Conservation (phyloP, 768 basidiomycete genomes). For the Lentinula sp. region DNA sequence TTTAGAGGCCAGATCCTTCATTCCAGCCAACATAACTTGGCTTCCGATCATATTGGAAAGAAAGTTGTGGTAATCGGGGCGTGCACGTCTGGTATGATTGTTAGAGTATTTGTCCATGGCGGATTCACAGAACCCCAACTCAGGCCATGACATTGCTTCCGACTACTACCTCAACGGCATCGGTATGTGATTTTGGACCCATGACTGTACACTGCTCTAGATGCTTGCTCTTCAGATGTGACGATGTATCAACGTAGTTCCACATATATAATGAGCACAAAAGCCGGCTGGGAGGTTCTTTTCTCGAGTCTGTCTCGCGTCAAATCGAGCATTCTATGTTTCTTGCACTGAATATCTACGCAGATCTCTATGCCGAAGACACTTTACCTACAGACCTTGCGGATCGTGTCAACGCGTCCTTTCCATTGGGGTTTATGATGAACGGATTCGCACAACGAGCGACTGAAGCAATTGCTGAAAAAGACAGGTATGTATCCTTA, state of each 20-base stretch:
- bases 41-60: slow-evolving; percentile 48
- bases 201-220: neutral
- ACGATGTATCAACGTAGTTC: slow-evolving; percentile 47
- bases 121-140: neutral
- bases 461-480: slow-evolving; percentile 30
- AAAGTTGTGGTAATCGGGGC: slow-evolving; percentile 65
- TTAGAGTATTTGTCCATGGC: neutral
- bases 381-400: slow-evolving; percentile 42
- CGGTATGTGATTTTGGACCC: slow-evolving; percentile 13
- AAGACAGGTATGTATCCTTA: slow-evolving; percentile 28
- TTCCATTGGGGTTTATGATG: slow-evolving; percentile 26
- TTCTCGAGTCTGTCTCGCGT: slow-evolving; percentile 8
- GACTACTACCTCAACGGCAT: slow-evolving; percentile 34
- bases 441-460: slow-evolving; percentile 22
- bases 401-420: slow-evolving; percentile 43
- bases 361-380: slow-evolving; percentile 34
- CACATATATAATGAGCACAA: slow-evolving; percentile 46
- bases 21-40: slow-evolving; percentile 43
- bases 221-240: slow-evolving; percentile 21
- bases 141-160: slow-evolving; percentile 39
- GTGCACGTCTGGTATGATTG: slow-evolving; percentile 45
- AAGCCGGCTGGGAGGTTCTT: slow-evolving; percentile 26
- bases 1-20: slow-evolving; percentile 51
- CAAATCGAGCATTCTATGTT: neutral
- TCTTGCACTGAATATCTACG: neutral